Evolutionary conservation across 1,284 basidiomycete species (phyloP).

Genomic region (Pseudozyma pruni): DNA sequence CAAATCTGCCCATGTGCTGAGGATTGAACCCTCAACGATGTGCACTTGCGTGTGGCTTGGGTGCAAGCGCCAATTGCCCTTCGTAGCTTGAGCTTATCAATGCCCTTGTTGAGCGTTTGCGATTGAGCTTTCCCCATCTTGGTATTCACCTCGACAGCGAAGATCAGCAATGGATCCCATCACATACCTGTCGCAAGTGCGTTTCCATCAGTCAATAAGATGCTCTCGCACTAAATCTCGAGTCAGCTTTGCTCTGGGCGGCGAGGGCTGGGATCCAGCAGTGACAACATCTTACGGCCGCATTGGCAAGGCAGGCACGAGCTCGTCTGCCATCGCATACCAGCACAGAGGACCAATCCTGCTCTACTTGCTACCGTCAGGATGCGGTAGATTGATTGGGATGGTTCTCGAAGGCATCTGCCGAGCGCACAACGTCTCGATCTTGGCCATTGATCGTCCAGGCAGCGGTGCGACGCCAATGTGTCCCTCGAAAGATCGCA

Average conservation of each 20-base stretch:
- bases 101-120: too few species aligned
- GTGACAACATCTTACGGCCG: conserved; percentile 11
- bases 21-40: too few species aligned
- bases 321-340: not conserved
- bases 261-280: conserved; percentile 19
- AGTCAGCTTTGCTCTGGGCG: conserved; percentile 20
- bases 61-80: too few species aligned
- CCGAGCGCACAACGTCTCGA: conserved; percentile 10
- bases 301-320: not conserved
- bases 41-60: too few species aligned
- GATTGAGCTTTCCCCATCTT: too few species aligned
- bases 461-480: conserved; percentile 20
- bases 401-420: conserved; percentile 14
- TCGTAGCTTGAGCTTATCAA: too few species aligned
- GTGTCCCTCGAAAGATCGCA: conserved; percentile 8
- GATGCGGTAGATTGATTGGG: conserved; percentile 13
- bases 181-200: conserved; percentile 23
- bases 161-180: conserved; percentile 22
- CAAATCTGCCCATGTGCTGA: too few species aligned
- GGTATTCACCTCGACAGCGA: too few species aligned
- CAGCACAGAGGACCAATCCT: conserved; percentile 13
- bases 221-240: conserved; percentile 17
- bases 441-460: conserved; percentile 24
- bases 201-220: conserved; percentile 13
- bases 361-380: conserved; percentile 21